Evolutionary conservation across 202 grass and related monocot genomes (phyloP).

Genomic region (Brachypodium distachyon): DNA sequence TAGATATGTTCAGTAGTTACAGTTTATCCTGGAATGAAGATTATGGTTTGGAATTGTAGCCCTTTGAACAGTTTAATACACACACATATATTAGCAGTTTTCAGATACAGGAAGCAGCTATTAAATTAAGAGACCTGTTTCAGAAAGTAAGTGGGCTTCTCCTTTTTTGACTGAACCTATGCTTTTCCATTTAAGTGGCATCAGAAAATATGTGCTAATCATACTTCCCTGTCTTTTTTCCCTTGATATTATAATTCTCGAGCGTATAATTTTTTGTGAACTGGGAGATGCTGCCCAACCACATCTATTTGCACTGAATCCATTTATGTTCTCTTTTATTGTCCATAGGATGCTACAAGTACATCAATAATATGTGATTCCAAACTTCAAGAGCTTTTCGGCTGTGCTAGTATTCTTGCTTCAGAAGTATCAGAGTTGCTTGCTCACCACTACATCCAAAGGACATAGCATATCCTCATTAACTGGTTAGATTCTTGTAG

Average conservation of each 20-base stretch:
- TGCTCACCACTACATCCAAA: slow-evolving; percentile 59
- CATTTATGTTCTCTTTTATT: slow-evolving; percentile 15
- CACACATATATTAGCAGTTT: not conserved
- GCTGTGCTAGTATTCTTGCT: slow-evolving; percentile 55
- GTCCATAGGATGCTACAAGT: slow-evolving; percentile 50
- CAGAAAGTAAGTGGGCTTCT: not conserved
- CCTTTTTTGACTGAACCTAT: not conserved
- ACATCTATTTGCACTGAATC: not conserved
- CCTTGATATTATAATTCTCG: not conserved
- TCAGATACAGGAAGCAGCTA: not conserved
- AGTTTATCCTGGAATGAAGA: not conserved
- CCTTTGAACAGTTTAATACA: not conserved
- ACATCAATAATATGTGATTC: slow-evolving; percentile 74
- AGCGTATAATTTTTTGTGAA: not conserved
- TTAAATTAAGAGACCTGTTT: not conserved
- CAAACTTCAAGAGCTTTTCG: slow-evolving; percentile 78
- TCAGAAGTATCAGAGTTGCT: slow-evolving; percentile 60
- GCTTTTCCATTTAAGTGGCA: not conserved
- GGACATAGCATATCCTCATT: slow-evolving; percentile 54
- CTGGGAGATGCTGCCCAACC: not conserved
- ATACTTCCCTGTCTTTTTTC: not conserved
- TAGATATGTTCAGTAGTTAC: not conserved
- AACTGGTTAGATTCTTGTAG: slow-evolving; percentile 49
- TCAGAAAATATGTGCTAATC: not conserved
- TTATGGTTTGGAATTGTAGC: not conserved